Evolutionary conservation across 805 yeast genomes (phyloP).

Genomic region (Pichia deserticola): DNA sequence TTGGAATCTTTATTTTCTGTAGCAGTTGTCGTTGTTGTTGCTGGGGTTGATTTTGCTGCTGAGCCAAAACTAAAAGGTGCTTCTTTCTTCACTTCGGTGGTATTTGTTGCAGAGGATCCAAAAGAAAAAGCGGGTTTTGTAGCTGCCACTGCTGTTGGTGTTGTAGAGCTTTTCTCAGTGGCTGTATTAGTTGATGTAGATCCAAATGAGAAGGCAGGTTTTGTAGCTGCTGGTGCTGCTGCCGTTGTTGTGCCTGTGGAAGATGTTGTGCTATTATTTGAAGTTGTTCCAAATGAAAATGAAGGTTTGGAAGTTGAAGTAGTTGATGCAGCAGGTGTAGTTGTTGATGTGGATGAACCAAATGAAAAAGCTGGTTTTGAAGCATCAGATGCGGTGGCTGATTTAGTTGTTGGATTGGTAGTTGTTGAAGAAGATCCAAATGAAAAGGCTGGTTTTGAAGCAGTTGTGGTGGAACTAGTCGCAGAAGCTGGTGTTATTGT

Average conservation of each 20-base stretch:
- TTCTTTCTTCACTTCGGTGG: too few relatives aligned
- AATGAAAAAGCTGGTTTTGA: slow-evolving; percentile 15
- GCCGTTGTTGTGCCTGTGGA: not conserved
- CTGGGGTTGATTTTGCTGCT: not conserved
- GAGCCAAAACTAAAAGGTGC: too few relatives aligned
- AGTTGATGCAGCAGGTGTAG: too few relatives aligned
- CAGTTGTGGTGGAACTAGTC: not conserved
- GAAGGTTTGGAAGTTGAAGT: slow-evolving; percentile 5
- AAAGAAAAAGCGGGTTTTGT: not conserved
- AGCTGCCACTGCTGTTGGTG: not conserved
- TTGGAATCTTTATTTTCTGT: slow-evolving; percentile 1
- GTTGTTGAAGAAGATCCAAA: slow-evolving; percentile 14
- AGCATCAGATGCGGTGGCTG: not conserved
- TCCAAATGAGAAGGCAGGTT: slow-evolving; percentile 1
- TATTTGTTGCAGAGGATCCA: not conserved
- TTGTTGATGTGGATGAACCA: slow-evolving; percentile 11
- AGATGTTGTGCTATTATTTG: not conserved
- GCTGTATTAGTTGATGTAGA: not conserved
- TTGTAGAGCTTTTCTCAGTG: not conserved
- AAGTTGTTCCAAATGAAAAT: not conserved
- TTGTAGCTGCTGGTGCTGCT: slow-evolving; percentile 7
- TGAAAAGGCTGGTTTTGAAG: not conserved
- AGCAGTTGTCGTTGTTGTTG: slow-evolving; percentile 2
- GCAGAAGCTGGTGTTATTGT: not conserved
- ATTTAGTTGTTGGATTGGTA: not conserved